Evolutionary conservation across 768 basidiomycete species (phyloP), one percentile per base, ranked within the genome.

Genomic region (Cystofilobasidium ferigula): DNA sequence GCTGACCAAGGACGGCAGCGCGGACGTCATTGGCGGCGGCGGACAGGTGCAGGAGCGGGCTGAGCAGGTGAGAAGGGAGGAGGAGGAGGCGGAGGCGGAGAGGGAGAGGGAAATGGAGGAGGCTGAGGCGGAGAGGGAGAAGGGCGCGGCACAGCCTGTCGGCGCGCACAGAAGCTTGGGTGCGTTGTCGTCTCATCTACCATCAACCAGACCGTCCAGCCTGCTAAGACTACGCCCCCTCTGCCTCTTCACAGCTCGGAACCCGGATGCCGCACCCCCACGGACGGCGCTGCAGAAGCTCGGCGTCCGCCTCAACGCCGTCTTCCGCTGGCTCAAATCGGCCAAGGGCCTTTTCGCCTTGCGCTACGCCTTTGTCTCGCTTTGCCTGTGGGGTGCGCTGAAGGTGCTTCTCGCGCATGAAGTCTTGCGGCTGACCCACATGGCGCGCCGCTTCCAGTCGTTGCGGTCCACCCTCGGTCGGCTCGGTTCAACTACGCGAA

Each of bases 211-310:
- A 18, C 24, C 22, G 22, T 28, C 5, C 28, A 30, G 18, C 47
- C 12, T 13, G 7, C 20, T 57, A 20, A 5, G 57, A 10, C 18
- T 24, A 8, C 24, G 24, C 30, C 35, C 30, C n/a, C 22, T 26
- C 26, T 28, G 16, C 28, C 26, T 26, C n/a, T 32, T 53, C 0
- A 13, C 62, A 79, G 80, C 72, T 45, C 73, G 68, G 26, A 79
- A 82, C 62, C 80, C 81, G 0, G 82, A 83, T 63, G 81, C 81
- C 51, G 73, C 75, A 20, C 79, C 79, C 10, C 81, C 82, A 7
- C 72, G 73, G 18, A 82, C 81, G 63, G 69, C 69, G 0, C 26
- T 79, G 26, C 82, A 83, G 71, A 72, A 72, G 45, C 61, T 79
- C 4, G 77, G 78, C 69, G 71, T 78, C 58, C 38, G 57, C 2